Percentiles rank a stretch among this genome's conserved stretches.
Evolutionary conservation across 345 rosid species (phyloP).

Genomic region (Ailanthus altissimus): DNA sequence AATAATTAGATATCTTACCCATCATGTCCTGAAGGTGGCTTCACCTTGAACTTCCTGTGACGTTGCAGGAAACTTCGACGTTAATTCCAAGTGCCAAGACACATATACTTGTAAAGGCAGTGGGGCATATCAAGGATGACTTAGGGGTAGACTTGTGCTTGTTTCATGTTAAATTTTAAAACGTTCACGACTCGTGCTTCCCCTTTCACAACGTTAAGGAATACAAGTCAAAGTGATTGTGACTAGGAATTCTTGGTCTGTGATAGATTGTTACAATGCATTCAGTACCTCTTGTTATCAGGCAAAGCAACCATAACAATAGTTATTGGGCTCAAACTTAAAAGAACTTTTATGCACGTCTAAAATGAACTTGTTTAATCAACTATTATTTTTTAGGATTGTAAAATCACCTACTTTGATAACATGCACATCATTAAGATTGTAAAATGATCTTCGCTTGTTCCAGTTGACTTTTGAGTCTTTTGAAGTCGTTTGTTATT

Average conservation of each 20-base stretch:
- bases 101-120: background rate
- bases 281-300: background rate
- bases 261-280: background rate
- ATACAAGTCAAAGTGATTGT: constrained; percentile 3
- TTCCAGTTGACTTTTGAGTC: no score
- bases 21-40: constrained; percentile 26
- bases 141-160: constrained; percentile 1
- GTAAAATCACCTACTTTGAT: no score
- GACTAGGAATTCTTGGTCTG: background rate
- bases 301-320: no score
- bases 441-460: no score
- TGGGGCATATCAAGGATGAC: constrained; percentile 26
- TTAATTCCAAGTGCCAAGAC: constrained; percentile 17
- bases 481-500: no score
- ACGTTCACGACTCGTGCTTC: constrained; percentile 2
- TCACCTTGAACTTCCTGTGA: constrained; percentile 39
- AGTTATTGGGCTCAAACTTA: no score
- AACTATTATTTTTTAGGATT: no score
- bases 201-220: constrained; percentile 12
- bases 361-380: no score
- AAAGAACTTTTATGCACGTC: no score
- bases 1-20: background rate
- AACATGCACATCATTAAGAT: no score
- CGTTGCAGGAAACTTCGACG: constrained; percentile 42
- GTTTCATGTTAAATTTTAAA: background rate